A percentile compares a stretch with the other conserved stretches of the same genome.
phyloP scores from a whole-genome alignment of 805 yeast genomes.

The Tetrapisispora nanseiensis region DNA sequence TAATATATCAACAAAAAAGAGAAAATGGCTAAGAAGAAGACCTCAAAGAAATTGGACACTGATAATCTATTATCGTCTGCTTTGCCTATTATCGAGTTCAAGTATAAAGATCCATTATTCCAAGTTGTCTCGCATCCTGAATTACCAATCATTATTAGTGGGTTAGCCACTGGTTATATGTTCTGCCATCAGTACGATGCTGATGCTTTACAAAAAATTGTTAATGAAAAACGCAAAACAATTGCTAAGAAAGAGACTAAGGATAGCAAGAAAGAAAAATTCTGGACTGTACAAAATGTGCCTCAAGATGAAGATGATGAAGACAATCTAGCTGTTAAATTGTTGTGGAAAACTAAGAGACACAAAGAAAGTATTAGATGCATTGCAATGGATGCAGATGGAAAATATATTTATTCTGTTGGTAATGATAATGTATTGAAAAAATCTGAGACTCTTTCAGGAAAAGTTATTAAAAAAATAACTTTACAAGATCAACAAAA shows the following conservation, averaged over 20 bases:
- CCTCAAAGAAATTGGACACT: constrained; percentile 12
- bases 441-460: constrained; percentile 59
- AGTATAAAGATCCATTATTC: constrained; percentile 57
- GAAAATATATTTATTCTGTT: constrained; percentile 49
- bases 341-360: constrained; percentile 75
- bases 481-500: constrained; percentile 9
- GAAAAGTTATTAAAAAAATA: constrained; percentile 59
- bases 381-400: constrained; percentile 45
- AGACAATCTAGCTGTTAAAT: constrained; percentile 18
- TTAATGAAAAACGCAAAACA: constrained; percentile 10
- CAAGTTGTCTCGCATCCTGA: constrained; percentile 72
- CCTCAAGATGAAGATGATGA: constrained; percentile 9
- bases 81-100: constrained; percentile 30
- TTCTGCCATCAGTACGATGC: constrained; percentile 51
- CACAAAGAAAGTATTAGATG: constrained; percentile 85
- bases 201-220: constrained; percentile 31
- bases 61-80: constrained; percentile 7
- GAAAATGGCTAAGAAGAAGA: constrained; percentile 7
- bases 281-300: constrained; percentile 35
- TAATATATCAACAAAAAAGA: neutral
- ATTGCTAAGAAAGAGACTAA: constrained; percentile 18
- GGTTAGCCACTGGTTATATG: constrained; percentile 76
- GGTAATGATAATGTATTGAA: constrained; percentile 79
- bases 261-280: constrained; percentile 24
- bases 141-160: constrained; percentile 51